Evolutionary conservation across 352 stramenopile genomes (phyloP), one percentile per base, ranked within the genome.

Genomic region (Phytophthora colocasiae): DNA sequence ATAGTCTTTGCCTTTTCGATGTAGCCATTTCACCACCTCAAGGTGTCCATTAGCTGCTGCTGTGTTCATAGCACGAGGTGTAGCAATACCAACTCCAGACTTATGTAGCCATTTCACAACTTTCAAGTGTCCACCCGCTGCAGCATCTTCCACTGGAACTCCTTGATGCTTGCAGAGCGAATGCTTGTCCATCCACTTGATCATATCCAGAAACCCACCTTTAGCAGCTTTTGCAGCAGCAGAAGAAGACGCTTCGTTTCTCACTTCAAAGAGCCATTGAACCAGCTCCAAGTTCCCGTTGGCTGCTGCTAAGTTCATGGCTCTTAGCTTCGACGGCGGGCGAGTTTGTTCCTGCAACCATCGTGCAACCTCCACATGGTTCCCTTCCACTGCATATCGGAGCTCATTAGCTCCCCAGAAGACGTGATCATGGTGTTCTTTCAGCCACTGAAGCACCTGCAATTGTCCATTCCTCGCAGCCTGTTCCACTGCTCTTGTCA

Each of bases 321-420:
- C 67, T 15, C 71, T 57, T 0, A 77, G 47, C 4, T 71, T 72
- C 14, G 58, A 55, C 0, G 69, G 69, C 3, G 69, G 69, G 9
- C 51, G 44, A 5, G 69, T 68, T 17, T 77, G 52, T 17, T 65
- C 64, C 39, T 68, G 64, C 39, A 77, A 54, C 69, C 69, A 77
- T 8, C 50, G 38, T 19, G 48, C 69, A 14, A 74, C 43, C 1
- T 43, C 29, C 0, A 39, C 31, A 36, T 77, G 64, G 38, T 74
- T 54, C 7, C 61, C 45, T 36, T 70, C 52, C 2, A 77, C 47
- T 12, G 69, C 69, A 24, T 71, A 71, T 11, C 63, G 63, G 11
- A 77, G 59, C 17, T 77, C 69, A 45, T 77, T 77, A 1, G 69
- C 69, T 0, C 69, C 69, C 69, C 69, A 77, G 51, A 77, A 77